Conservation (phyloP, 1,284 basidiomycete species). For the Ustilago bromivora region DNA sequence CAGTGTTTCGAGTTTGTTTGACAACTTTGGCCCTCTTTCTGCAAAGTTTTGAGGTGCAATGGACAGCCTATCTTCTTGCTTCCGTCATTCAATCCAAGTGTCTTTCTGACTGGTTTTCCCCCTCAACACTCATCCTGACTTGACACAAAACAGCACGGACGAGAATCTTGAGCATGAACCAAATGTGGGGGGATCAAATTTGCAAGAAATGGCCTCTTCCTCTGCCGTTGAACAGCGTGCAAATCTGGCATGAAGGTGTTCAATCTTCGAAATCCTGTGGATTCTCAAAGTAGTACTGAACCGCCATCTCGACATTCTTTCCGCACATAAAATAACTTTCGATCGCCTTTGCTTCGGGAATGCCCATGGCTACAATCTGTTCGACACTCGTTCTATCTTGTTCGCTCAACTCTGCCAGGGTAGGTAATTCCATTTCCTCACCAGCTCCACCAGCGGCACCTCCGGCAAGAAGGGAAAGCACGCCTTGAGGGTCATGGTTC, state of each 20-base stretch:
- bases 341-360: conserved; percentile 66
- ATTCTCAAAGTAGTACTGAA: conserved; percentile 69
- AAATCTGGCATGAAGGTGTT: background rate
- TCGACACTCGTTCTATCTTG: conserved; percentile 62
- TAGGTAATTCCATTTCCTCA: conserved; percentile 60
- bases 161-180: background rate
- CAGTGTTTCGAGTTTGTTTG: conserved; percentile 17
- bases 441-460: conserved; percentile 53
- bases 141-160: background rate
- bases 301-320: conserved; percentile 68
- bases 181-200: background rate
- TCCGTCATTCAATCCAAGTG: background rate
- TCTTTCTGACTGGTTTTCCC: background rate
- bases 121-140: no score
- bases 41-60: background rate
- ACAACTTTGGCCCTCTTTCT: conserved; percentile 6
- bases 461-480: conserved; percentile 62
- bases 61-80: background rate
- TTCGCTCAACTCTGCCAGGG: conserved; percentile 56
- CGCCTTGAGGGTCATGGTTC: conserved; percentile 65
- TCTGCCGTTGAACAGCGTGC: no score
- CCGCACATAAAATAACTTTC: conserved; percentile 68
- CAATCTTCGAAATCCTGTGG: conserved; percentile 60
- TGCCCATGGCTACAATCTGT: conserved; percentile 68
- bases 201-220: background rate